Percentiles rank a stretch among this genome's conserved stretches.
Evolutionary conservation across 1,284 basidiomycete genomes (phyloP).

Genomic region (Sutorius eximius): DNA sequence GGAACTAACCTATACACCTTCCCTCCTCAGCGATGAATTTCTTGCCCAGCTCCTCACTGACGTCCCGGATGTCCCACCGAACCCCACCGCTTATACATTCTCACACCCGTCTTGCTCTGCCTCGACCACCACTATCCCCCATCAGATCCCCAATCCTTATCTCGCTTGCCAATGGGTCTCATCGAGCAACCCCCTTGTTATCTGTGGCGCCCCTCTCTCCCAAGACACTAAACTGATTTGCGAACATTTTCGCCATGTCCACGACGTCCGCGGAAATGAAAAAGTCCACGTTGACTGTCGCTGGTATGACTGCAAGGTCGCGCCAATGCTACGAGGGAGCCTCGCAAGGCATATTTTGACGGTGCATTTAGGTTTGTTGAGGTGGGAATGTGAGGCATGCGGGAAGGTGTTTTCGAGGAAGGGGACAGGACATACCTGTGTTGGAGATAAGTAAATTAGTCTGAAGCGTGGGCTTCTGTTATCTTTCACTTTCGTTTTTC

Average conservation of each 20-base stretch:
- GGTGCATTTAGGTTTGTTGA: conserved; percentile 17
- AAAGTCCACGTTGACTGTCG: conserved; percentile 9
- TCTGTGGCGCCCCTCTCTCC: conserved; percentile 10
- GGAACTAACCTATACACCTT: conserved; percentile 1
- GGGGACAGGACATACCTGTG: conserved; percentile 16
- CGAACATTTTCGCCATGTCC: conserved; percentile 13
- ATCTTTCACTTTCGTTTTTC: neutral
- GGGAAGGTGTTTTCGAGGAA: conserved; percentile 20
- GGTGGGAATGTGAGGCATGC: conserved; percentile 18
- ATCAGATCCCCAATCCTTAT: neutral
- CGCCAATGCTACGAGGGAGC: conserved; percentile 23
- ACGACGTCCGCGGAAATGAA: conserved; percentile 21
- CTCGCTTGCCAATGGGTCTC: conserved; percentile 15
- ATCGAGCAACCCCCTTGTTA: neutral
- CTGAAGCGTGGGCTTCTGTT: neutral
- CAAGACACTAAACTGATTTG: conserved; percentile 6
- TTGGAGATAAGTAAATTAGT: neutral
- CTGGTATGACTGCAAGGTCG: conserved; percentile 10
- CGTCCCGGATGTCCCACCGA: neutral
- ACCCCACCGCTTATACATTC: neutral
- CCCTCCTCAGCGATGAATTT: conserved; percentile 13
- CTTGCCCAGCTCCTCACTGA: conserved; percentile 16
- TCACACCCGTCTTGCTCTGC: neutral
- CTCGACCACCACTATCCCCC: neutral
- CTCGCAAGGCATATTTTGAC: conserved; percentile 18